Evolutionary conservation across 2,329 filamentous ascomycete species (phyloP).

Genomic region (Orbilia brochopaga): DNA sequence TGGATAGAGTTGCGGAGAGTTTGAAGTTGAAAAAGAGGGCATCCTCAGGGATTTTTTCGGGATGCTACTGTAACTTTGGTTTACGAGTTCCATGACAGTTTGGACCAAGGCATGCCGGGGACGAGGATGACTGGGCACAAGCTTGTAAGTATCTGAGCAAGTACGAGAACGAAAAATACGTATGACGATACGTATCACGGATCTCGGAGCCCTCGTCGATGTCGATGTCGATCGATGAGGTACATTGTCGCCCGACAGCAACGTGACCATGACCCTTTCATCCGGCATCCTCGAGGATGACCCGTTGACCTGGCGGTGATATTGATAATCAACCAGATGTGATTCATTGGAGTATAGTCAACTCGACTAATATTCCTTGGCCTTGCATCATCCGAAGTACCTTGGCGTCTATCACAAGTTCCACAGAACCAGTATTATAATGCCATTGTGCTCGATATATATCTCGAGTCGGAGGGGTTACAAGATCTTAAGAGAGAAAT

Average conservation of each 20-base stretch:
- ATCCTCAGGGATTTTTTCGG: not conserved
- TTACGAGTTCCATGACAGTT: not conserved
- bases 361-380: not conserved
- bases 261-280: not conserved
- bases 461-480: too few species aligned
- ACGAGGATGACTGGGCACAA: not conserved
- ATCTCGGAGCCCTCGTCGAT: not conserved
- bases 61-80: constrained; percentile 11
- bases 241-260: constrained; percentile 9
- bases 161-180: not conserved
- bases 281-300: constrained; percentile 3
- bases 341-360: not conserved
- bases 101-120: too few species aligned
- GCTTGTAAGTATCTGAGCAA: not conserved
- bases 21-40: not conserved
- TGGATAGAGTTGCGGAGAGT: not conserved
- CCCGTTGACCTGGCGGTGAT: not conserved
- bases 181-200: too few species aligned
- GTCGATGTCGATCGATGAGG: constrained; percentile 5
- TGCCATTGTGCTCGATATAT: too few species aligned
- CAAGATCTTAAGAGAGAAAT: not conserved
- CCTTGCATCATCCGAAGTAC: not conserved
- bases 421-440: not conserved
- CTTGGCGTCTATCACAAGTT: not conserved
- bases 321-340: not conserved